phyloP scores from a whole-genome alignment of 345 rosid genomes.

The Ceriops decandra region DNA sequence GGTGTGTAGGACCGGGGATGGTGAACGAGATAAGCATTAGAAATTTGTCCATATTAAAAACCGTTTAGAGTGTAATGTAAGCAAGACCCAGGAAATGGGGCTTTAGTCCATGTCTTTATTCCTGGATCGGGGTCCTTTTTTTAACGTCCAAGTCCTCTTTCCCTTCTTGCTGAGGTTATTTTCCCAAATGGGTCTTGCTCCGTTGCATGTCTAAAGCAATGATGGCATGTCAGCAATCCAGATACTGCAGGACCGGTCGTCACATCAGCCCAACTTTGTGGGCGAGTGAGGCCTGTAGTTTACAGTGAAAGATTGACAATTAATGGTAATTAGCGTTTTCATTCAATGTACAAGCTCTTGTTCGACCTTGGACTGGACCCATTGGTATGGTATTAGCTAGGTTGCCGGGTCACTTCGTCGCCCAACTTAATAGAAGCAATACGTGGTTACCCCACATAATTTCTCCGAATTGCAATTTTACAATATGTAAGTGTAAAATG shows the following conservation, averaged over 20 bases:
- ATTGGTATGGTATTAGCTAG: too few species aligned
- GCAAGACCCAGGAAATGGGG: slow-evolving; percentile 13
- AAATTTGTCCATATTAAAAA: slow-evolving; percentile 13
- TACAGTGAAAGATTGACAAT: too few species aligned
- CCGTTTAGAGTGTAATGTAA: neutral
- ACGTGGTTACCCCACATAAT: too few species aligned
- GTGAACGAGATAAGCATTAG: neutral
- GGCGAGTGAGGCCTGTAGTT: neutral
- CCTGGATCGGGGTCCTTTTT: slow-evolving; percentile 13
- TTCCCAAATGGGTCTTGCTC: neutral
- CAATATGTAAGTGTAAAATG: too few species aligned
- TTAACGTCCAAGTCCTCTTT: slow-evolving; percentile 7
- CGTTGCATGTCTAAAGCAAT: neutral
- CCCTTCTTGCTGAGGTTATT: neutral
- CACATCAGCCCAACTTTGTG: neutral
- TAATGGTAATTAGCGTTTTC: too few species aligned
- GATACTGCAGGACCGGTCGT: neutral
- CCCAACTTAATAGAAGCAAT: too few species aligned
- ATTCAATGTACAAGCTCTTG: too few species aligned
- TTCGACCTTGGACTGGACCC: too few species aligned
- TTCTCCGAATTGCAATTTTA: too few species aligned
- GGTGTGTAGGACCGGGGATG: neutral
- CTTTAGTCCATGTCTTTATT: slow-evolving; percentile 16
- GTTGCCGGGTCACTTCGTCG: too few species aligned
- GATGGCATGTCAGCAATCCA: neutral